Percentiles rank a stretch among this genome's conserved stretches.
Conservation (phyloP, 1,284 basidiomycete species). For the Neotropicomus parvogracilis region DNA sequence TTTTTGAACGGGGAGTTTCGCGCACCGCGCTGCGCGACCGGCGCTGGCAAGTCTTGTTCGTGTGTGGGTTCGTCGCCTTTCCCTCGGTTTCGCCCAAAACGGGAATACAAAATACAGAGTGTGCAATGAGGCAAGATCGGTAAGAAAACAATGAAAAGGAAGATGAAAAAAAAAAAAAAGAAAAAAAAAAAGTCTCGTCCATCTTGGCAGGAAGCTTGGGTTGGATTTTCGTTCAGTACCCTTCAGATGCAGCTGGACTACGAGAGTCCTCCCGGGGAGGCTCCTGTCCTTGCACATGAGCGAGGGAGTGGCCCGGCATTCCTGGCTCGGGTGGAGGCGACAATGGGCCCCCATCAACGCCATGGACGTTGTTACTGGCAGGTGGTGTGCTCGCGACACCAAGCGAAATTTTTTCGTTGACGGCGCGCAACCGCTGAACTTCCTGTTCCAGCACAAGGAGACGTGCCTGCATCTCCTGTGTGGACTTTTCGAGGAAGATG, state of each 20-base stretch:
- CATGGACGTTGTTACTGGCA: conserved; percentile 29
- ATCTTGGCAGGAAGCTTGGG: conserved; percentile 18
- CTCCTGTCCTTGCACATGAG: conserved; percentile 52
- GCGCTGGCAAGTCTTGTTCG: conserved; percentile 29
- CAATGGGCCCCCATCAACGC: conserved; percentile 52
- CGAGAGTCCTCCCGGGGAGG: conserved; percentile 56
- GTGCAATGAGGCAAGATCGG: conserved; percentile 32
- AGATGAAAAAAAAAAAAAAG: conserved; percentile 22
- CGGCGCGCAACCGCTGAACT: conserved; percentile 58
- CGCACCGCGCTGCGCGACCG: conserved; percentile 36
- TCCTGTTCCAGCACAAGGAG: conserved; percentile 62
- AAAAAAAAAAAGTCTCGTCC: conserved; percentile 24
- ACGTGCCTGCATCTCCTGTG: conserved; percentile 63
- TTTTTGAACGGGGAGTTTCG: conserved; percentile 17
- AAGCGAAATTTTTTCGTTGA: conserved; percentile 79
- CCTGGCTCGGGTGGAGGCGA: conserved; percentile 60
- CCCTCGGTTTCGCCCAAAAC: conserved; percentile 33
- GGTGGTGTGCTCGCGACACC: conserved; percentile 53
- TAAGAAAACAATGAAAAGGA: conserved; percentile 30
- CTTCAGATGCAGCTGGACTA: conserved; percentile 61
- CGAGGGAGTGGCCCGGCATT: conserved; percentile 44
- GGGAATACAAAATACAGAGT: conserved; percentile 36
- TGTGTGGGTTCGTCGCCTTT: conserved; percentile 20
- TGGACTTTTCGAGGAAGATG: conserved; percentile 61
- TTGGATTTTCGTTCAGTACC: conserved; percentile 26